Evolutionary conservation across 805 yeast genomes (phyloP).

Genomic region (Cyberlindnera lachancei): DNA sequence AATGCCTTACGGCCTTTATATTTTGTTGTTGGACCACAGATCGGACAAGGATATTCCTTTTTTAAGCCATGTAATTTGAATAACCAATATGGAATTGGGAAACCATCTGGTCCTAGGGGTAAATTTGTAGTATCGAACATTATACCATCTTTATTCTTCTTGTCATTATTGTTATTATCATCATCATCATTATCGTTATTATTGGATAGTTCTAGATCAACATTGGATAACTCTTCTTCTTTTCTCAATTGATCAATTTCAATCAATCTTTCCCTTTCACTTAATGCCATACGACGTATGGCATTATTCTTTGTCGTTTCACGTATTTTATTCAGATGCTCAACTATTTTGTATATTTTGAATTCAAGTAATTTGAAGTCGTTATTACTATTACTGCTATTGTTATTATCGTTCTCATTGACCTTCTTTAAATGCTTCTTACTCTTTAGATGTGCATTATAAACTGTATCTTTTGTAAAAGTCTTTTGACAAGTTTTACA

Average conservation of each 20-base stretch:
- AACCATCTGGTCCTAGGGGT: slow-evolving; percentile 84
- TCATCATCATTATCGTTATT: slow-evolving; percentile 29
- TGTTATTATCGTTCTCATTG: slow-evolving; percentile 9
- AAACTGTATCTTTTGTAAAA: slow-evolving; percentile 62
- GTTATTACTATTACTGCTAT: slow-evolving; percentile 12
- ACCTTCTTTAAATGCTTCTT: slow-evolving; percentile 61
- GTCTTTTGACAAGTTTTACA: slow-evolving; percentile 59
- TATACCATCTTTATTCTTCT: slow-evolving; percentile 13
- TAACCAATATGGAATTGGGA: slow-evolving; percentile 90
- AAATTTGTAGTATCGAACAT: slow-evolving; percentile 44
- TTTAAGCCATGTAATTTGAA: slow-evolving; percentile 85
- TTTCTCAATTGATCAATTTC: slow-evolving; percentile 21
- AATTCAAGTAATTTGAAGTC: slow-evolving; percentile 1
- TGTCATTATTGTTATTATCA: slow-evolving; percentile 5
- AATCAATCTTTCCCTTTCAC: slow-evolving; percentile 43
- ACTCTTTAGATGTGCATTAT: slow-evolving; percentile 60
- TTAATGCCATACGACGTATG: slow-evolving; percentile 59
- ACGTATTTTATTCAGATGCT: slow-evolving; percentile 27
- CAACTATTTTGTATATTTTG: neutral
- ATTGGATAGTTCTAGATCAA: too few relatives aligned
- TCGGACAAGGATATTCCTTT: slow-evolving; percentile 66
- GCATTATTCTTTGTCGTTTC: slow-evolving; percentile 47
- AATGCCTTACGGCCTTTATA: slow-evolving; percentile 71
- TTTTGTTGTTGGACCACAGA: slow-evolving; percentile 63
- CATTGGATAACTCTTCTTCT: slow-evolving; percentile 16